Conservation (phyloP, 2,329 filamentous ascomycete genomes). For the Colletotrichum godetiae region DNA sequence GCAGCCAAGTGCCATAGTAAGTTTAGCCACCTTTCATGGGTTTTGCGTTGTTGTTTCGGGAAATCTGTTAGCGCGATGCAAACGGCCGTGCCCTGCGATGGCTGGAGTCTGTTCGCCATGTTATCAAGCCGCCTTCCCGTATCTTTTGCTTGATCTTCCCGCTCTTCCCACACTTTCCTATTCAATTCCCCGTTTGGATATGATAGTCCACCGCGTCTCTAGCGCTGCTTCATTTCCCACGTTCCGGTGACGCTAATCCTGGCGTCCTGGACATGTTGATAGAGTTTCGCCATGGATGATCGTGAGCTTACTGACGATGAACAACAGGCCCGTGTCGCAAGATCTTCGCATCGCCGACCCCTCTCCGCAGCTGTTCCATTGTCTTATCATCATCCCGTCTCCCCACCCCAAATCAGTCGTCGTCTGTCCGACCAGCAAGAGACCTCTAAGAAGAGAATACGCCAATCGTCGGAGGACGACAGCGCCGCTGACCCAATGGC, state of each 20-base stretch:
- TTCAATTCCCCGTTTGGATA: conserved; percentile 17
- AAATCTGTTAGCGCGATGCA: conserved; percentile 19
- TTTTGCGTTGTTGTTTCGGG: conserved; percentile 34
- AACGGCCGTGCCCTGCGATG: conserved; percentile 31
- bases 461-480: conserved; percentile 52
- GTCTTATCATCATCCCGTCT: conserved; percentile 55
- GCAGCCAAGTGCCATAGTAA: conserved; percentile 58
- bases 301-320: conserved; percentile 40
- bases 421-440: conserved; percentile 70
- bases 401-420: conserved; percentile 62
- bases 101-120: conserved; percentile 19
- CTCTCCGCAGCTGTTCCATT: conserved; percentile 63
- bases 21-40: conserved; percentile 42
- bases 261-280: conserved; percentile 5
- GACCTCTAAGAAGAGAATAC: conserved; percentile 49
- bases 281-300: conserved; percentile 21
- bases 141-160: conserved; percentile 27
- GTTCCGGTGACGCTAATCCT: conserved; percentile 10
- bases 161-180: neutral
- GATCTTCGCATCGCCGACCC: conserved; percentile 62
- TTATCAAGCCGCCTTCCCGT: conserved; percentile 14
- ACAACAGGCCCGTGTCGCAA: conserved; percentile 59
- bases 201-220: conserved; percentile 10
- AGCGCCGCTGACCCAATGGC: conserved; percentile 51
- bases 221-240: conserved; percentile 31